Conservation (phyloP, 78 protist genomes). For the Pigoraptor vietnamica region DNA sequence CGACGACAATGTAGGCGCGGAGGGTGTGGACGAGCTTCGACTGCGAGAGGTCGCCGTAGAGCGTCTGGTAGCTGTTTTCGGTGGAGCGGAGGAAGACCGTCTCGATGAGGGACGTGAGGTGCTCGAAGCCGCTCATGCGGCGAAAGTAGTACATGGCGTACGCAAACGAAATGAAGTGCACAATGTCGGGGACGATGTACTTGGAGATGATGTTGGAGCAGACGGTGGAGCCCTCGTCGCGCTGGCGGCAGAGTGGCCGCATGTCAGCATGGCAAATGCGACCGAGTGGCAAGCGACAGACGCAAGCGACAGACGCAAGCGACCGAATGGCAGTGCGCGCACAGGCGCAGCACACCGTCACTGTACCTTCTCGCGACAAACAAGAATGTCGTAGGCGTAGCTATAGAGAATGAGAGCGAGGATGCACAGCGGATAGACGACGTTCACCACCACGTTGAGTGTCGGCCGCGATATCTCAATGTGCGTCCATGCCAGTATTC, state of each 20-base stretch:
- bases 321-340: no score
- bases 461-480: neutral
- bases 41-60: neutral
- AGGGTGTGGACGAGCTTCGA: neutral
- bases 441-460: neutral
- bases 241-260: neutral
- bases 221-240: neutral
- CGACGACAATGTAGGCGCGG: neutral
- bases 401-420: neutral
- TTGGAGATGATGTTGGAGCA: neutral
- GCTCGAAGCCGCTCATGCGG: neutral
- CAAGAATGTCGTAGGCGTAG: neutral
- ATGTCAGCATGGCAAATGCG: no score
- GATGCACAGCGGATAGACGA: neutral
- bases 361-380: neutral
- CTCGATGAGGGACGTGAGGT: neutral
- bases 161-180: neutral
- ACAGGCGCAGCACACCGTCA: neutral
- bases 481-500: neutral
- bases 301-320: no score
- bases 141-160: neutral
- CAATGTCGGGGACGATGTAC: neutral
- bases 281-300: no score
- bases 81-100: slow-evolving; percentile 1
- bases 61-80: neutral